Percentiles rank a stretch among this genome's conserved stretches.
Conservation (phyloP, 257 asterid genomes). For the Asclepias syriaca region DNA sequence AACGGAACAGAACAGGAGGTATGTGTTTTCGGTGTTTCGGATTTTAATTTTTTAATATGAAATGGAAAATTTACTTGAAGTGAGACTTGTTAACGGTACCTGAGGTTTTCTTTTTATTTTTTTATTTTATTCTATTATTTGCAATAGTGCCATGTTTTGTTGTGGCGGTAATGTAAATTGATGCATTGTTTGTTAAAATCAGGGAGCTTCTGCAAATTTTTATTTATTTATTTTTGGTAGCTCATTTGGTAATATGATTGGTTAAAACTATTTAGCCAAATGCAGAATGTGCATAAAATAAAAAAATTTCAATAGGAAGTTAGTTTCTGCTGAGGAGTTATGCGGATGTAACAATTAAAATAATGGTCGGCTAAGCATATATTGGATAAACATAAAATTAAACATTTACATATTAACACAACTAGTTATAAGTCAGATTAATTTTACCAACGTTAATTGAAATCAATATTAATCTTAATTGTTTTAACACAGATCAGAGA, state of each 20-base stretch:
- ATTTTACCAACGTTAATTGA: too few species aligned
- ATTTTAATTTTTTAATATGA: not conserved
- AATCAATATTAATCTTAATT: too few species aligned
- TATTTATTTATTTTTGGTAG: too few species aligned
- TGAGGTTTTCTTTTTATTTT: not conserved
- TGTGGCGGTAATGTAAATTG: not conserved
- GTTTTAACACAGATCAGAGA: too few species aligned
- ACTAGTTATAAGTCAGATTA: too few species aligned
- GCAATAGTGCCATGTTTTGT: not conserved
- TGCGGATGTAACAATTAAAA: not conserved
- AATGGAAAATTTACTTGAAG: not conserved
- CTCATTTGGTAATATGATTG: not conserved
- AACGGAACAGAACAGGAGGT: conserved; percentile 48
- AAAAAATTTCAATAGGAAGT: not conserved
- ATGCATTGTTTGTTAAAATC: not conserved
- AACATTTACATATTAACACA: too few species aligned
- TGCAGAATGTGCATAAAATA: not conserved
- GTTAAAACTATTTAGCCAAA: not conserved
- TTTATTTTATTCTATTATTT: not conserved
- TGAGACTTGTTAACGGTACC: not conserved
- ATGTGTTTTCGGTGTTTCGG: not conserved
- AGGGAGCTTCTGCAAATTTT: not conserved
- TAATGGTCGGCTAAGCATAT: too few species aligned
- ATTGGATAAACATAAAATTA: too few species aligned
- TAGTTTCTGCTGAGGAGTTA: not conserved